Percentiles rank a stretch among this genome's conserved stretches.
Conservation (phyloP, 306 rosid species). For the Dalbergia cultrata region DNA sequence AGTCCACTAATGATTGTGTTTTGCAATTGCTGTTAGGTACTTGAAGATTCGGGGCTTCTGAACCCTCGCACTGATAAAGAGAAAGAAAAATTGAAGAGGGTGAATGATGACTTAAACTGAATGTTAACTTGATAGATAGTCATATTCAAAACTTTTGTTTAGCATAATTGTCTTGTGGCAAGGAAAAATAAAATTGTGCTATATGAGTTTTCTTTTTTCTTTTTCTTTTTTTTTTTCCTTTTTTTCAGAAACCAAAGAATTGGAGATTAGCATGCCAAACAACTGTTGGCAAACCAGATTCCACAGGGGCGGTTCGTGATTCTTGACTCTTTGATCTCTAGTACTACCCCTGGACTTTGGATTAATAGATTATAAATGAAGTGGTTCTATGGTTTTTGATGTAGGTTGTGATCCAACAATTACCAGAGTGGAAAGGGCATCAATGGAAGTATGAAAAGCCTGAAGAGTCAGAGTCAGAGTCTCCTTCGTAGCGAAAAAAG, state of each 20-base stretch:
- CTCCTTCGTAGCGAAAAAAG: constrained; percentile 2
- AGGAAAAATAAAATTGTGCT: constrained; percentile 7
- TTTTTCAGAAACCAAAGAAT: constrained; percentile 86
- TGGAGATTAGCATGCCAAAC: constrained; percentile 99
- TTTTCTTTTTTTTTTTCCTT: neutral
- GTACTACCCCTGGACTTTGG: neutral
- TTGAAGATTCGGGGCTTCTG: constrained; percentile 81
- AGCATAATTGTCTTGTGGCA: neutral
- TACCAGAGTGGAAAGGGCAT: constrained; percentile 95
- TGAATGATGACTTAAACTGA: constrained; percentile 27
- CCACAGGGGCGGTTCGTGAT: constrained; percentile 77
- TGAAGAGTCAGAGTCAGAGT: constrained; percentile 45
- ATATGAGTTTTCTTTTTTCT: neutral
- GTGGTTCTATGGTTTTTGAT: constrained; percentile 42
- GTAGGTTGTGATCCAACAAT: constrained; percentile 84
- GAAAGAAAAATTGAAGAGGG: constrained; percentile 78
- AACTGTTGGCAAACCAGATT: constrained; percentile 76
- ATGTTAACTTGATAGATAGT: neutral
- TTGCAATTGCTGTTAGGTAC: constrained; percentile 56
- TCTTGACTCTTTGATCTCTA: constrained; percentile 21
- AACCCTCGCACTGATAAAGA: constrained; percentile 84
- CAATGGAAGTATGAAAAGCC: constrained; percentile 74
- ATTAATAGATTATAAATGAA: neutral
- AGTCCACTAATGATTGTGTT: constrained; percentile 3
- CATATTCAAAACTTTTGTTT: neutral